Conservation (phyloP, 305 asterid genomes). For the Withania somnifera region DNA sequence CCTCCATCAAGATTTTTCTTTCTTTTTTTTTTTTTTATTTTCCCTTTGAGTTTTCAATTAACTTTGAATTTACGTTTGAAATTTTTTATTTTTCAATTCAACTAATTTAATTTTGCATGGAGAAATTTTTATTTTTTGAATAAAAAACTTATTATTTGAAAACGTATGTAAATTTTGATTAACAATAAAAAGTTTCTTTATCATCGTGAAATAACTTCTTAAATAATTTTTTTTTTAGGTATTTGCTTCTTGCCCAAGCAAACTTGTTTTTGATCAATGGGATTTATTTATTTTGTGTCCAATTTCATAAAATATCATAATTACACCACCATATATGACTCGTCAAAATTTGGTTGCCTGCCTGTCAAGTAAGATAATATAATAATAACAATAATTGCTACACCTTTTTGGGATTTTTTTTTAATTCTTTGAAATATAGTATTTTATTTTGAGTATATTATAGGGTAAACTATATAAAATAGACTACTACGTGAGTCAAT, state of each 20-base stretch:
- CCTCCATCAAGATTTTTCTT: slow-evolving; percentile 29
- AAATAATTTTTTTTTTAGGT: background rate
- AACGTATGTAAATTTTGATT: background rate
- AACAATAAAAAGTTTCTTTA: background rate
- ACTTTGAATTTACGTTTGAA: too few species aligned
- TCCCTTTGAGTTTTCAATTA: background rate
- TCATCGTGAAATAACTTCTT: too few species aligned
- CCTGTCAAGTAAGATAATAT: background rate
- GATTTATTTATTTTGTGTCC: background rate
- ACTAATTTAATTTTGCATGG: too few species aligned
- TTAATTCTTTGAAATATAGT: background rate
- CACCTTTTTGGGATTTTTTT: background rate
- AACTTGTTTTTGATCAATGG: background rate
- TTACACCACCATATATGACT: background rate
- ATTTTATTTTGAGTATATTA: background rate
- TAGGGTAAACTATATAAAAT: too few species aligned
- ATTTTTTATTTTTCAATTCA: too few species aligned
- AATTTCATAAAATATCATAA: background rate
- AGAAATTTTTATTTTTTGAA: too few species aligned
- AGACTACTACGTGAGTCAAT: too few species aligned
- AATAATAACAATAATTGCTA: background rate
- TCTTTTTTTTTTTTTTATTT: slow-evolving; percentile 14
- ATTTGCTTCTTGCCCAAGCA: background rate
- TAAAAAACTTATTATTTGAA: too few species aligned
- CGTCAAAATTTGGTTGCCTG: background rate